These are phyloP conservation scores for Diplotaxis tenuifolia DNA, from an alignment of 345 rosid species.

Conservation along the genomic window DNA sequence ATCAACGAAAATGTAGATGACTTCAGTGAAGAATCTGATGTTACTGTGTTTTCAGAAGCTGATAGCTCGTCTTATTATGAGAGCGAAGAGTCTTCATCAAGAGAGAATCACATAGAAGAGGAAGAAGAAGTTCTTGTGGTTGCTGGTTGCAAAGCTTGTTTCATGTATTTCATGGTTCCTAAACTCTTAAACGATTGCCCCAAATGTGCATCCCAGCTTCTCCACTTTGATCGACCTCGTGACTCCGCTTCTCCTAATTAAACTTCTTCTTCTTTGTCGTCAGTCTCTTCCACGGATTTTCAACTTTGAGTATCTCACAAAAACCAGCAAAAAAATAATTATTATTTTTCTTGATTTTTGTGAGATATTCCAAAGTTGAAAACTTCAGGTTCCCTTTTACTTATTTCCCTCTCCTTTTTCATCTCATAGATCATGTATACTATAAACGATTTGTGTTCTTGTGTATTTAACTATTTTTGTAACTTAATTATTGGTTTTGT, in stretches of 20 bases:
- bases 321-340: too few relatives aligned
- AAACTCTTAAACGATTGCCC: conserved; percentile 79
- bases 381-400: too few relatives aligned
- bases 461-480: neutral
- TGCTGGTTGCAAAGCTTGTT: conserved; percentile 92
- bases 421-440: too few relatives aligned
- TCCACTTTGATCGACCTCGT: conserved; percentile 74
- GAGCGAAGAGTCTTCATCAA: conserved; percentile 69
- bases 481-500: too few relatives aligned
- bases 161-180: conserved; percentile 92
- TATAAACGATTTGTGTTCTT: too few relatives aligned
- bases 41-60: conserved; percentile 47
- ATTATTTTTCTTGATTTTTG: too few relatives aligned
- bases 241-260: conserved; percentile 47
- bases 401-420: too few relatives aligned
- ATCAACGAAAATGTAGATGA: conserved; percentile 37
- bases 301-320: too few relatives aligned
- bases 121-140: conserved; percentile 70
- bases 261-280: conserved; percentile 20
- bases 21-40: conserved; percentile 37
- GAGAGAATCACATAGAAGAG: conserved; percentile 35
- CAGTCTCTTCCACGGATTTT: too few relatives aligned
- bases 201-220: conserved; percentile 72
- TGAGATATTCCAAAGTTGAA: too few relatives aligned
- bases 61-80: conserved; percentile 61